Evolutionary conservation across 2,329 filamentous ascomycete genomes (phyloP), one percentile per base, ranked within the genome.

Genomic region (Paecilomyces sp.): DNA sequence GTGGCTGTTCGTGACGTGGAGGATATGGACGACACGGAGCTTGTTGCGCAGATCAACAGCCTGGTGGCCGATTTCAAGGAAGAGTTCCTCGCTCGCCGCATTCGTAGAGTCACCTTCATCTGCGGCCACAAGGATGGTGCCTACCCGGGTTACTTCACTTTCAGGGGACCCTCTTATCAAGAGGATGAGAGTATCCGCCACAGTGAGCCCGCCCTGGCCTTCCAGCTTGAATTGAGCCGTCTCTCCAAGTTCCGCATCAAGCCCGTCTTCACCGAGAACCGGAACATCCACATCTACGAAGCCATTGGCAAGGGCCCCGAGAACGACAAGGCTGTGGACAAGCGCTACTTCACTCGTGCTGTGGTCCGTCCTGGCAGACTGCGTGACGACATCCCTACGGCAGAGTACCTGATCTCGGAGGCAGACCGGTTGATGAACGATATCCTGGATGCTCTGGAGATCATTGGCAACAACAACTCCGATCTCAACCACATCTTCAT

Each of bases 401-500:
- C 91, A 0, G 94, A 99, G 78, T 99, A 99, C 79, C 85, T 99
- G 74, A 95, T 96, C 68, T 97, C 92, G 0, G 94, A 99, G 81
- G 92, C 93, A 47, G 93, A 99, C 72, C 88, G 94, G 64, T 83
- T 97, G 68, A 92, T 99, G 85, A 97, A 91, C 74, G 94, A 99
- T 73, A 97, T 99, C 70, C 86, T 97, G 57, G 94, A 99, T 73
- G 94, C 94, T 53, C 83, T 99, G 60, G 94, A 99, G 83, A 97
- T 99, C 69, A 95, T 97, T 72, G 94, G 94, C 72, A 97, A 96
- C 83, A 97, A 97, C 82, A 95, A 96, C 81, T 96, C 94, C 57
- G 94, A 99, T 82, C 84, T 99, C 73, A 99, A 99, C 83, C 94
- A 99, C 80, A 94, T 99, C 83, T 99, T 99, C 82, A 94, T 99